A percentile compares a stretch with the other conserved stretches of the same genome.
Conservation (phyloP, 2,329 filamentous ascomycete species). For the Fusarium burgessii region DNA sequence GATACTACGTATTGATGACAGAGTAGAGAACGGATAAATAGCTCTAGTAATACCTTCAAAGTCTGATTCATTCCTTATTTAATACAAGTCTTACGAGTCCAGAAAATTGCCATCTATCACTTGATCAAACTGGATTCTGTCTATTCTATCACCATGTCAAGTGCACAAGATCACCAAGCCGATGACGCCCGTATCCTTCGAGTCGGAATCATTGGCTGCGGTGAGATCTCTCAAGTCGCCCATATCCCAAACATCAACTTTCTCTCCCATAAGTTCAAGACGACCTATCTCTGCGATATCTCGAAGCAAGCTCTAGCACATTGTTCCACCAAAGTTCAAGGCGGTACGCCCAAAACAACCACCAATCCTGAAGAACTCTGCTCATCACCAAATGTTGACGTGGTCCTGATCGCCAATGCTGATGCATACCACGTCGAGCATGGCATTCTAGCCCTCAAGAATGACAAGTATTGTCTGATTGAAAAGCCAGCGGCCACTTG, state of each 20-base stretch:
- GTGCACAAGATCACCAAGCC: neutral
- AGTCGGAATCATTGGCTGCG: conserved; percentile 12
- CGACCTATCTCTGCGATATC: conserved; percentile 64
- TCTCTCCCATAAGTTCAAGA: conserved; percentile 58
- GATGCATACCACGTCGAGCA: conserved; percentile 68
- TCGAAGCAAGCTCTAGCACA: conserved; percentile 51
- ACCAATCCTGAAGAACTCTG: conserved; percentile 57
- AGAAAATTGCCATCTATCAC: neutral
- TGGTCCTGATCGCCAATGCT: conserved; percentile 65
- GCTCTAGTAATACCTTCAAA: neutral
- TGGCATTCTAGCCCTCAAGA: conserved; percentile 62
- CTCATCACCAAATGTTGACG: conserved; percentile 58
- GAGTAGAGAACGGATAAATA: neutral
- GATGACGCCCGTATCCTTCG: neutral
- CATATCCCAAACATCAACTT: conserved; percentile 64
- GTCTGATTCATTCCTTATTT: neutral
- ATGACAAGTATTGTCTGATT: conserved; percentile 68
- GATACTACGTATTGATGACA: neutral
- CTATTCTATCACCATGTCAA: neutral
- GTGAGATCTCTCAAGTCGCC: conserved; percentile 56
- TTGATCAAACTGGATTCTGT: too few relatives aligned
- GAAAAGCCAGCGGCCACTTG: conserved; percentile 69
- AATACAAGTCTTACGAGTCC: neutral
- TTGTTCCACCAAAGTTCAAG: conserved; percentile 43
- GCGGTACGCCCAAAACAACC: conserved; percentile 47